phyloP scores from a whole-genome alignment of 306 rosid genomes.

The Crotalaria pallida region DNA sequence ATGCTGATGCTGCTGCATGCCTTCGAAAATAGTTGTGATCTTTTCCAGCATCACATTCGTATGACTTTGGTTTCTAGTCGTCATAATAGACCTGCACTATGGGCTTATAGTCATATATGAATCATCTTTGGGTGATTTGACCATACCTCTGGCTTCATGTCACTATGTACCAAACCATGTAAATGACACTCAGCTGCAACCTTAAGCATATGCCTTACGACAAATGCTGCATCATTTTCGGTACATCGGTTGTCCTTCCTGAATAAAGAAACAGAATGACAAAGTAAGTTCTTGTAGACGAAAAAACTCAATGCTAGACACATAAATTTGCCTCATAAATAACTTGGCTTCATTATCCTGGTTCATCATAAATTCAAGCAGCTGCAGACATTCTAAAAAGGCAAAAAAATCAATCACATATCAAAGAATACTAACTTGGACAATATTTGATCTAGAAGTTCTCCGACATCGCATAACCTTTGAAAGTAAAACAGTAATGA shows the following conservation, averaged over 20 bases:
- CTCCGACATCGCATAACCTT: conserved; percentile 92
- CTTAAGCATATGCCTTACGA: conserved; percentile 87
- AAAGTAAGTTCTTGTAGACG: not conserved
- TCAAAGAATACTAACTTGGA: conserved; percentile 55
- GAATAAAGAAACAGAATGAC: conserved; percentile 18
- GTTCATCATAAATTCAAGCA: too few species aligned
- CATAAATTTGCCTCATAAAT: not conserved
- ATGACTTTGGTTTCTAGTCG: too few species aligned
- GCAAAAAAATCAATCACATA: conserved; percentile 1
- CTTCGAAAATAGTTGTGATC: too few species aligned
- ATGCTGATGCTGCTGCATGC: too few species aligned
- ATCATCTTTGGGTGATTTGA: not conserved
- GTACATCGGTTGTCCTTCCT: conserved; percentile 82
- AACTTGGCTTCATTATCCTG: too few species aligned
- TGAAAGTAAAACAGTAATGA: not conserved
- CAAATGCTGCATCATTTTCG: conserved; percentile 81
- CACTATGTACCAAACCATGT: conserved; percentile 82
- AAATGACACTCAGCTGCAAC: conserved; percentile 90
- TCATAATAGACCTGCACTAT: too few species aligned
- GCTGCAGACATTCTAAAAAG: too few species aligned
- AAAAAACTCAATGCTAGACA: not conserved
- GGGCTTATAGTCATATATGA: too few species aligned
- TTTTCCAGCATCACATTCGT: too few species aligned
- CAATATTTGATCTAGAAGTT: conserved; percentile 80
- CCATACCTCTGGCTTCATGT: conserved; percentile 85